Evolutionary conservation across 2,329 filamentous ascomycete species (phyloP), one percentile per base, ranked within the genome.

Genomic region (Pseudocercospora fuligena): DNA sequence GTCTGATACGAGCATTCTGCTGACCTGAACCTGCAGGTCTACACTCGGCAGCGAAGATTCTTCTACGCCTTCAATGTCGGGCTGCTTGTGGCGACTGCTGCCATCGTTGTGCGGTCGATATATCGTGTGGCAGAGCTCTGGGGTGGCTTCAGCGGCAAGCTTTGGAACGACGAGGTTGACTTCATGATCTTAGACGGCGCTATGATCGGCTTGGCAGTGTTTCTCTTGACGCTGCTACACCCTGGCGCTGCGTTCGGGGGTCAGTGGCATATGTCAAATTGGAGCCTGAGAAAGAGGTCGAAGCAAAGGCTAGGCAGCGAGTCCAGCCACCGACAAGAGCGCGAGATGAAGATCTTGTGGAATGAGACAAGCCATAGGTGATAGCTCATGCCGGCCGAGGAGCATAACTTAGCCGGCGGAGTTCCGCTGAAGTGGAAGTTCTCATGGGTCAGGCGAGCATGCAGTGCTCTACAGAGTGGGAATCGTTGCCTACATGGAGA

Each of bases 111-210:
- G 72, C 82, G 90, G 8, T 88, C 85, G 69, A 85, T 88, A 49
- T 92, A 88, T 77, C 85, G 90, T 63, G 86, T 90, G 23, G 86
- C 86, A 0, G 89, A 92, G 82, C 78, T 92, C 69, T 86, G 84
- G 69, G 81, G 85, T 61, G 90, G 90, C 0, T 92, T 88, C 85
- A 77, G 74, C 2, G 88, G 89, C 0, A 77, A 82, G 23, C 76
- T 92, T 71, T 85, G 84, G 75, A 81, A 83, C 70, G 75, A 85
- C 46, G 79, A 86, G 73, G 65, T 74, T 1, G 78, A 80, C 19
- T 85, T 86, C 71, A 82, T 86, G 71, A 74, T 82, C 5, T 74
- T 87, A 2, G 85, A 87, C 68, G 84, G 85, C n/a, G 80, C 81
- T 3, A 86, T 86, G 83, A 83, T 87, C 60, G 77, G 78, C 3